Evolutionary conservation across 2,329 filamentous ascomycete species (phyloP), one percentile per base, ranked within the genome.

Genomic region (Magnaporthales sp.): DNA sequence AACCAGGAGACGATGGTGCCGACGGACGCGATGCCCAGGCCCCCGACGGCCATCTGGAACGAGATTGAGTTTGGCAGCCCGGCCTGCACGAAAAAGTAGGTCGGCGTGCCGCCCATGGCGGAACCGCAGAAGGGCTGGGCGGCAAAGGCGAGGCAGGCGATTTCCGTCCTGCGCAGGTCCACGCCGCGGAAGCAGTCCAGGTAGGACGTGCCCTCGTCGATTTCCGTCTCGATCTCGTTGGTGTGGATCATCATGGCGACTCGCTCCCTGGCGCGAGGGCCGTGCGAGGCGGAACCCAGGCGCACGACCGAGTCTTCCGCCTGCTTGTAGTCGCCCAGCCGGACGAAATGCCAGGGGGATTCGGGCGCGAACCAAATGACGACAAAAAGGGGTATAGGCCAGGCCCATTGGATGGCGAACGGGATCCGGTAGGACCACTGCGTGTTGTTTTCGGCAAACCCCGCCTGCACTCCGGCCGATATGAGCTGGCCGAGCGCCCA

Each of bases 401-500:
- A 83, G 63, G 83, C 77, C 81, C 81, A 83, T 72, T 83, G 81
- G 15, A 83, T 71, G 1, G 80, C 80, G 67, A 81, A 81, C 1
- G 79, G 79, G 22, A 81, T 76, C 24, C 77, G 80, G 69, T 83
- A 84, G 0, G 81, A 80, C 81, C 81, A 84, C 68, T 83, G 75
- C 62, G 76, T 77, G 19, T 74, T 68, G 13, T 81, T 70, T 29
- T 73, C 74, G 58, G 76, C 74, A 0, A 80, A 79, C 1, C 78
- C 79, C 2, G 80, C 78, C 1, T 80, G 81, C 54, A 82, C 77
- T 4, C 78, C 79, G 66, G 82, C 81, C 5, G 77, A 84, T 2
- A 88, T 77, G 3, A 89, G 78, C 71, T 88, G 86, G 1, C 86
- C 86, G 22, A 86, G 85, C 54, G 87, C 85, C 74, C 87, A 89